phyloP scores from a whole-genome alignment of 768 basidiomycete genomes.

The Inosperma sp. region DNA sequence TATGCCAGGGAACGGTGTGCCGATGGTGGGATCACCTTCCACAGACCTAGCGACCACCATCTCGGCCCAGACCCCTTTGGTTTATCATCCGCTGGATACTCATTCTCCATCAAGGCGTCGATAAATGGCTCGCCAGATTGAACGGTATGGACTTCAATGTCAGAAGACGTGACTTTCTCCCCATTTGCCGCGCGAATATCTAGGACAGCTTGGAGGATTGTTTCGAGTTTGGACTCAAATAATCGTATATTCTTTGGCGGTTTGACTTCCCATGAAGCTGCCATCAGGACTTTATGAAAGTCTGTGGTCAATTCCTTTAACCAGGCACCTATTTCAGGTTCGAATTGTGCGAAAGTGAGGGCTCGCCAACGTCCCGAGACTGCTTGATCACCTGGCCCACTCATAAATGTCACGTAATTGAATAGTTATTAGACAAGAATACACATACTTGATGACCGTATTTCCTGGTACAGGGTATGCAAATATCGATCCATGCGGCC shows the following conservation, averaged over 20 bases:
- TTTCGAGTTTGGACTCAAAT: constrained; percentile 1
- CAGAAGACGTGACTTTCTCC: constrained; percentile 12
- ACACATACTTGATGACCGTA: constrained; percentile 33
- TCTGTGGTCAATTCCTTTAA: background rate
- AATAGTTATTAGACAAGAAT: background rate
- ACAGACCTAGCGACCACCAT: background rate
- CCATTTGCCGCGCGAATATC: constrained; percentile 8
- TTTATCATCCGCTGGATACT: background rate
- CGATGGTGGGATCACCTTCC: constrained; percentile 1
- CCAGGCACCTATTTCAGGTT: constrained; percentile 16
- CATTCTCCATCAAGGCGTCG: constrained; percentile 1
- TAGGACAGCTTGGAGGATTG: constrained; percentile 7
- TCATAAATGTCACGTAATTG: background rate
- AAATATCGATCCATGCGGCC: too few species aligned
- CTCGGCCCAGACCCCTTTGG: background rate
- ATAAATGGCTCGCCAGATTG: background rate
- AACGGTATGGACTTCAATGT: constrained; percentile 6
- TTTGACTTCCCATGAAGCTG: constrained; percentile 1
- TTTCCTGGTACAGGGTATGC: constrained; percentile 27
- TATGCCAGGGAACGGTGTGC: constrained; percentile 10
- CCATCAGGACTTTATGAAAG: background rate
- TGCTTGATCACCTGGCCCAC: constrained; percentile 37
- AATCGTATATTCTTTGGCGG: background rate
- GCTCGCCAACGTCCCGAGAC: constrained; percentile 43
- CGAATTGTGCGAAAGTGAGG: constrained; percentile 29